Base-by-base conservation (phyloP, 176 grass and related monocot genomes). In the Guadua angustifolia region DNA sequence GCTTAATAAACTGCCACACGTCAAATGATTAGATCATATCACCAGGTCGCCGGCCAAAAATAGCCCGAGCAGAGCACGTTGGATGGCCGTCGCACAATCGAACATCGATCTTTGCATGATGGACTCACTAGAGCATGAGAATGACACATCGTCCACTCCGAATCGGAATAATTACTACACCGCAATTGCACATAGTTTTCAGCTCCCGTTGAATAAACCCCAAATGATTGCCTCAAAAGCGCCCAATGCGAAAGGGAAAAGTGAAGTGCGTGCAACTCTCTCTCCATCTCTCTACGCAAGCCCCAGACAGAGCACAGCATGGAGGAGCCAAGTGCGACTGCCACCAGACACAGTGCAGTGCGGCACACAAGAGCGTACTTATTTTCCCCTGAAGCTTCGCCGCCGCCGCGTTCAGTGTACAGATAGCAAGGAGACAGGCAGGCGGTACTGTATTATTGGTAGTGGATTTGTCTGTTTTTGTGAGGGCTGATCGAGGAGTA, bases 371-470 rank as follows among this genome's bases (percentile, higher is more conserved):
- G 0, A 13, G 3, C 8, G 14, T 51, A 14, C 51, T 77, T 43
- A 49, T 12, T 51, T 2, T 60, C 32, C 56, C 47, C 49, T 60
- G 60, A 75, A 63, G 52, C 46, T 60, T 81, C 43, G 87, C 61
- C 81, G 74, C 75, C 43, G 87, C 61, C 81, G 74, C 75, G 78
- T 46, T 46, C 35, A 9, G 16, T 46, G 66, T 57, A 11, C 46
- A 35, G 46, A 73, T 73, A 33, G 38, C n/a, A 59, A 35, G 15
- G 19, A 36, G 43, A 12, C 7, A 17, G 60, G 42, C 49, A n/a
- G 53, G n/a, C n/a, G n/a, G 43, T 24, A 6, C 47, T 73, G 78
- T 24, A 78, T 82, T 86, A 78, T 82, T 86, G 86, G n/a, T 22
- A 53, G 44, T 64, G 71, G 16, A 50, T 50, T 50, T 50, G 47